Evolutionary conservation across 2,329 filamentous ascomycete species (phyloP), one percentile per base, ranked within the genome.

Genomic region (Thielaviopsis euricoi): DNA sequence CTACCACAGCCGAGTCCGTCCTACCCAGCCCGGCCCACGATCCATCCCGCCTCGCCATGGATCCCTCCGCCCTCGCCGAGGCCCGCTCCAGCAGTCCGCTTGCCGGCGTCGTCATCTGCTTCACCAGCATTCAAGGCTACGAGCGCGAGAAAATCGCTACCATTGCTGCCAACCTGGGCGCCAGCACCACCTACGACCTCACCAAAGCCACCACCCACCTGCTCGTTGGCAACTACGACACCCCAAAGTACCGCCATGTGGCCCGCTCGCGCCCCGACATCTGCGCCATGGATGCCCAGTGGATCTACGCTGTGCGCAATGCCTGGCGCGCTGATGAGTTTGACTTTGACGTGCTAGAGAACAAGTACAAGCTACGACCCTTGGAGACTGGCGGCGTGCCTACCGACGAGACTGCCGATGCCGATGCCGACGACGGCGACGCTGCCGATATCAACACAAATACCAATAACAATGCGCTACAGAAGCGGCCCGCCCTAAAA

Each of bases 141-240:
- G 77, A 85, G 66, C 81, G 88, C 69, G 89, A 91, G 74, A 65
- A 78, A 73, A 61, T 62, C 48, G 55, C 59, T 19, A 55, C 61
- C 57, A 59, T 64, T 57, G 23, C 49, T 37, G 43, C 49, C 52
- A 61, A 56, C 58, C 58, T 98, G 75, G 93, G 93, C 63, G 93
- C 90, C 55, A 71, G 79, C 61, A 87, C 95, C 76, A 89, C 87
- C 65, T 86, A 89, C 69, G 90, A 98, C 69, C 81, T 98, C 51
- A 97, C 90, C n/a, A 87, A 87, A 58, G 89, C 96, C 69, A 89
- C 95, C 53, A 97, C 93, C 5, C 93, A 98, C 73, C 82, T 98
- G 52, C 80, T 98, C 62, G 88, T 95, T 61, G 93, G 90, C 68
- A 84, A 87, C 65, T 86, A 89, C 65, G 81, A 91, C 67, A 97